Percentiles rank a stretch among this genome's conserved stretches.
phyloP scores from a whole-genome alignment of 208 protist species.

The Endotrypanum monterogeii region DNA sequence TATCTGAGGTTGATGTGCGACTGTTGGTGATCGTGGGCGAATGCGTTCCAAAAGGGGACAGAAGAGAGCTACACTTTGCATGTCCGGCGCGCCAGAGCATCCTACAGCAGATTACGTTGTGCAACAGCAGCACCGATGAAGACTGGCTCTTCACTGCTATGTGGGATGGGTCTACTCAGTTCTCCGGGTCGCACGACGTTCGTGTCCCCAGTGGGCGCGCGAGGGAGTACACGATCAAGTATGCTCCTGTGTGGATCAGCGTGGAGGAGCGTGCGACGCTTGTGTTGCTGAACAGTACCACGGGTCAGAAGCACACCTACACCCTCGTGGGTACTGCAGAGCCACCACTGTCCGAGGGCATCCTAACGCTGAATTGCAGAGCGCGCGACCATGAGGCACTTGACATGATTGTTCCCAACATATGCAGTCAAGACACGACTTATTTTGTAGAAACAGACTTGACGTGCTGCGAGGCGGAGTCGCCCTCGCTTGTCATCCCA shows the following conservation, averaged over 20 bases:
- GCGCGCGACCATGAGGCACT: conserved; percentile 67
- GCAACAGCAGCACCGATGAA: conserved; percentile 67
- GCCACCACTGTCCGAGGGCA: conserved; percentile 89
- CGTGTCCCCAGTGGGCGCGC: conserved; percentile 64
- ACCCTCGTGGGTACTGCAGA: conserved; percentile 81
- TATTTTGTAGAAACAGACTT: conserved; percentile 90
- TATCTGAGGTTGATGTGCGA: conserved; percentile 88
- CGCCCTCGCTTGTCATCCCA: conserved; percentile 56
- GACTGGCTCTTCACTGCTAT: conserved; percentile 89
- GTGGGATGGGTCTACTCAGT: conserved; percentile 68
- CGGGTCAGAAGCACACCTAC: conserved; percentile 88
- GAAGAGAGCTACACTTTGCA: conserved; percentile 81
- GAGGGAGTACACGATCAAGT: conserved; percentile 88
- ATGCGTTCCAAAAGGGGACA: conserved; percentile 73
- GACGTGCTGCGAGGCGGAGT: conserved; percentile 73
- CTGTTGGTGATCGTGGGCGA: conserved; percentile 79
- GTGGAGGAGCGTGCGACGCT: conserved; percentile 61
- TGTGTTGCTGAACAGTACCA: conserved; percentile 83
- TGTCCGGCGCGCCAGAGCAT: conserved; percentile 89
- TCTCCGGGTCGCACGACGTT: conserved; percentile 84
- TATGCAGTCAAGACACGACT: conserved; percentile 54
- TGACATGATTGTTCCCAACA: conserved; percentile 78
- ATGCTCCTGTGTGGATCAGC: conserved; percentile 81
- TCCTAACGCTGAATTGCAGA: conserved; percentile 74
- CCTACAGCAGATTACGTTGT: conserved; percentile 88